phyloP scores from a whole-genome alignment of 805 yeast genomes.

The Kodamaea neixiangensis region DNA sequence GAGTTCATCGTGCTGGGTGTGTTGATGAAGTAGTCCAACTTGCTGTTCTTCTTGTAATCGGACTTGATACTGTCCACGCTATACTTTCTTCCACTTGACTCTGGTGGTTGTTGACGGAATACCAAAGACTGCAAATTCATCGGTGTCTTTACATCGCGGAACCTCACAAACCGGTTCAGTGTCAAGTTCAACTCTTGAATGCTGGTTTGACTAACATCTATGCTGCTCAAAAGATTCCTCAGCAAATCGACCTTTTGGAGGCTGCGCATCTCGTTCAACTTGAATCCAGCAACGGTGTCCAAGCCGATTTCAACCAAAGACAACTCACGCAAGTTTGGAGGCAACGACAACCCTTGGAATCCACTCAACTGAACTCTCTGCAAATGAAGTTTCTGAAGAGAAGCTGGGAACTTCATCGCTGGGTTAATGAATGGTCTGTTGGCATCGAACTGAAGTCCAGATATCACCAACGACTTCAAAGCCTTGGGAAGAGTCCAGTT shows the following conservation, averaged over 20 bases:
- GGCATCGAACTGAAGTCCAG: constrained; percentile 2
- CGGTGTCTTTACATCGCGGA: constrained; percentile 6
- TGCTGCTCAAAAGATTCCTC: constrained; percentile 1
- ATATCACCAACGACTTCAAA: neutral
- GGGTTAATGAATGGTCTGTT: constrained; percentile 8
- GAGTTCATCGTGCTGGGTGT: neutral
- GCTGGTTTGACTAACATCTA: constrained; percentile 3
- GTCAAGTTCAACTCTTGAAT: constrained; percentile 2
- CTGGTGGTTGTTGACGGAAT: constrained; percentile 1
- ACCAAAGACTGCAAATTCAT: neutral
- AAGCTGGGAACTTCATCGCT: neutral
- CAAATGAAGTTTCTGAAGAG: constrained; percentile 1
- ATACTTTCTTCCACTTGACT: neutral
- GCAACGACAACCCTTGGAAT: neutral
- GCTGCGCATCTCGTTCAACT: neutral
- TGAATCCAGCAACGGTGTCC: neutral
- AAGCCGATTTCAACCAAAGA: neutral
- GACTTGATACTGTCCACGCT: neutral
- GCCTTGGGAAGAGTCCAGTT: constrained; percentile 5
- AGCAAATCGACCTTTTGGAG: constrained; percentile 2
- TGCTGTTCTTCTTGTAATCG: neutral
- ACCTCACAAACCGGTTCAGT: constrained; percentile 2
- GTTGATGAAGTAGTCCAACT: neutral
- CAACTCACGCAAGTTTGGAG: neutral
- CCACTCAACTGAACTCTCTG: constrained; percentile 4